phyloP scores from a whole-genome alignment of 768 basidiomycete species.

The Pulveroboletus sp. region DNA sequence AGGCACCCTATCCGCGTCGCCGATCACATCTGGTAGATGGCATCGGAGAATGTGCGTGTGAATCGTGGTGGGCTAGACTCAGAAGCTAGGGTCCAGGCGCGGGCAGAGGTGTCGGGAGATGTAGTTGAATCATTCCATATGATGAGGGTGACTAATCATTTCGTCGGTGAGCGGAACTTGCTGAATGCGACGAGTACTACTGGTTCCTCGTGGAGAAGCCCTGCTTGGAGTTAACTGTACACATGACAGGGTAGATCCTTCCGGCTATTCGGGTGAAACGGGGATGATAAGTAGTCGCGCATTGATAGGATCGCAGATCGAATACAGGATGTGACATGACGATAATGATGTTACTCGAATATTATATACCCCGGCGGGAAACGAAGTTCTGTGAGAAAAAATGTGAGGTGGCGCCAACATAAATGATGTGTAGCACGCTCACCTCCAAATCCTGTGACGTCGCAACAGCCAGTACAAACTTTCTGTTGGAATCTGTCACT shows the following conservation, averaged over 20 bases:
- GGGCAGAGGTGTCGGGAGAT: neutral
- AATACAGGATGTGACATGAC: neutral
- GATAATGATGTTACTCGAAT: neutral
- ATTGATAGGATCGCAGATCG: neutral
- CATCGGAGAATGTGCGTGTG: neutral
- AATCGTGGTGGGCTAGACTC: neutral
- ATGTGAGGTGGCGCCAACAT: neutral
- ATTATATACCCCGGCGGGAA: slow-evolving; percentile 26
- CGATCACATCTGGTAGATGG: neutral
- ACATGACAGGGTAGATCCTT: neutral
- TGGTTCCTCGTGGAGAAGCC: neutral
- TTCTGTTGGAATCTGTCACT: slow-evolving; percentile 83
- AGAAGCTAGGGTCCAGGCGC: neutral
- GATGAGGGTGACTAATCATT: neutral
- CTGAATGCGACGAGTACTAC: neutral
- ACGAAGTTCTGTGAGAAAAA: slow-evolving; percentile 24
- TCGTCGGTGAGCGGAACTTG: neutral
- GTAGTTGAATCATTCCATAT: neutral
- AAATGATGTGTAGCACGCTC: neutral
- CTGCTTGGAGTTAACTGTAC: neutral
- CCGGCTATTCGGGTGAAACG: neutral
- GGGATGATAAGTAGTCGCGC: neutral
- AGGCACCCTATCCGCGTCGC: too few relatives aligned
- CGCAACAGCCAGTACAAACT: slow-evolving; percentile 81
- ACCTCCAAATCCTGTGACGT: slow-evolving; percentile 72